Evolutionary conservation across 768 basidiomycete species (phyloP).

Genomic region (Porphyrellus cyaneotinctus): DNA sequence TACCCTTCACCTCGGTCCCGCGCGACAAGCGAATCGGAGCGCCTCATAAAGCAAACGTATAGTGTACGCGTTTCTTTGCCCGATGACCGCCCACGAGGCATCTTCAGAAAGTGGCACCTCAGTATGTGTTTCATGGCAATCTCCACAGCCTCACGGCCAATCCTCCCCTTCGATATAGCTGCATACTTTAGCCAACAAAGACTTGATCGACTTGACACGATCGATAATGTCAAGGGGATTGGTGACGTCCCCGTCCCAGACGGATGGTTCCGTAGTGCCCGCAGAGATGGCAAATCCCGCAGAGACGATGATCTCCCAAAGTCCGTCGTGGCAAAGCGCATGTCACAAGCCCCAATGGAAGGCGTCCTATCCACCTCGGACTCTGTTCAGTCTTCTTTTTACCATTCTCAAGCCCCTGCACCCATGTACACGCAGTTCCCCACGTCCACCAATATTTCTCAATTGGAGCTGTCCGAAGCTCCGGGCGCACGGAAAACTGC

Average conservation of each 20-base stretch:
- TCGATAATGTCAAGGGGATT: conserved; percentile 65
- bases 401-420: conserved; percentile 20
- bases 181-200: conserved; percentile 82
- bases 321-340: conserved; percentile 43
- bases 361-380: conserved; percentile 20
- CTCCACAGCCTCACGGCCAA: conserved; percentile 21
- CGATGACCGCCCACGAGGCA: conserved; percentile 39
- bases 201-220: conserved; percentile 64
- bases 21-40: conserved; percentile 36
- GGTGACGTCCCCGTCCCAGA: conserved; percentile 67
- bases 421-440: conserved; percentile 32
- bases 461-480: conserved; percentile 23
- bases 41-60: conserved; percentile 54
- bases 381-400: conserved; percentile 19
- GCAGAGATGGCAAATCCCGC: conserved; percentile 53
- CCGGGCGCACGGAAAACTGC: conserved; percentile 22
- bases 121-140: conserved; percentile 40
- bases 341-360: conserved; percentile 33
- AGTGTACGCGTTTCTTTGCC: conserved; percentile 47
- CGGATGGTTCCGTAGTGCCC: conserved; percentile 76
- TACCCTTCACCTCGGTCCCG: conserved; percentile 40
- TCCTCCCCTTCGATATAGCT: conserved; percentile 45
- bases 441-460: conserved; percentile 27
- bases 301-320: conserved; percentile 41
- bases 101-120: conserved; percentile 50